Evolutionary conservation across 1,139 yeast species (phyloP), one percentile per base, ranked within the genome.

Genomic region (Suhomyces terraborum): DNA sequence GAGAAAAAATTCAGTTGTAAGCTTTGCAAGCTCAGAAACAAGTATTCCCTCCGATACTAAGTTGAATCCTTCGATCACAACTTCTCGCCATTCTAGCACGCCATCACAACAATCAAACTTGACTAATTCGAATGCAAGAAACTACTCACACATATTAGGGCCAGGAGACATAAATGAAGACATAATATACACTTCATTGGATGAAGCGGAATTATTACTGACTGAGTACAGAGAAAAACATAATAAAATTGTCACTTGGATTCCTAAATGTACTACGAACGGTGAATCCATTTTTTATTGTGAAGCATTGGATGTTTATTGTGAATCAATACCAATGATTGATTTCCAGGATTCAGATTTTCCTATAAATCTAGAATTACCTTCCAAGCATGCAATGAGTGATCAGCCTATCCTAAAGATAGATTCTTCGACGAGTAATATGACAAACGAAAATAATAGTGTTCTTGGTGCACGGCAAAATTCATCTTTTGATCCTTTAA

Each of bases 231-330:
- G 61, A 19, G 46, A 53, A n/a, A 49, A 51, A 9, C 48, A 64
- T 39, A 63, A 64, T 20, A 56, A 51, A 45, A 57, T 59, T 10
- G 62, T 68, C 2, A 52, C 64, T 1, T 73, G 77, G 89, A 60
- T 81, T 1, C 84, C 88, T 0, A 72, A 75, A 38, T 64, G 75
- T n/a, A 75, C 84, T 2, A 64, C 69, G 8, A 73, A 69, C 39
- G 84, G 82, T n/a, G 75, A 75, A 40, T 61, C 82, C 19, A 62
- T 82, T 3, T 84, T 72, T 58, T 81, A 77, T 58, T 80, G 81
- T 50, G 75, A 79, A 33, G 79, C 80, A 31, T 61, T 84, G 38
- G 75, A 81, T 49, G 64, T 82, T 1, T 79, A 76, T 51, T 79
- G 87, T 49, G 71, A 71, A 32, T 72, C 77, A 7, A 52, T 80